Evolutionary conservation across 2,329 filamentous ascomycete species (phyloP).

Genomic region (Aspergillus eucalypticola): DNA sequence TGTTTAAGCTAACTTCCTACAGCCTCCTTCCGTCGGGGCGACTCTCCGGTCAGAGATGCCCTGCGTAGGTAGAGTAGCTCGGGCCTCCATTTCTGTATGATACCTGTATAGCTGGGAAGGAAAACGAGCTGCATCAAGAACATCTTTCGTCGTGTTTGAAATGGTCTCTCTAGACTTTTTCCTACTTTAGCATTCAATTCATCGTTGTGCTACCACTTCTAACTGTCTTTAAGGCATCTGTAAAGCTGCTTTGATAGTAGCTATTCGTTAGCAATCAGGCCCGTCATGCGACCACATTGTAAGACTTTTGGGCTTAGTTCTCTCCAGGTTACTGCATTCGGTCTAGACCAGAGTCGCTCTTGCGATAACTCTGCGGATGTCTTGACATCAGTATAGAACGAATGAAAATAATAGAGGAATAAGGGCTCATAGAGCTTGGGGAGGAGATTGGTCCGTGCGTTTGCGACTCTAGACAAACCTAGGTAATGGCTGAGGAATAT

Average conservation of each 20-base stretch:
- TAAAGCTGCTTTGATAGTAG: constrained; percentile 1
- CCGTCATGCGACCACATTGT: background rate
- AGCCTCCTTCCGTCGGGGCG: constrained; percentile 49
- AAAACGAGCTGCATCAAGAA: constrained; percentile 17
- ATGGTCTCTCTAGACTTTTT: constrained; percentile 22
- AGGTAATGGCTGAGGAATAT: background rate
- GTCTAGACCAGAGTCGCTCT: too few species aligned
- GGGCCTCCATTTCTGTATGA: constrained; percentile 34
- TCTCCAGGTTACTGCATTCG: background rate
- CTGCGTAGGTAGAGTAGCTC: constrained; percentile 36
- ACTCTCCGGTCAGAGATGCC: constrained; percentile 41
- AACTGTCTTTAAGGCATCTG: background rate
- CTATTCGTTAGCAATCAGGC: background rate
- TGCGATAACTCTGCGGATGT: background rate
- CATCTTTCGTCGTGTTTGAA: constrained; percentile 20
- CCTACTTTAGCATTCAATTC: constrained; percentile 21
- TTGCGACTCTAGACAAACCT: background rate
- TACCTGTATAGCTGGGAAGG: constrained; percentile 38
- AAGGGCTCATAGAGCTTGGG: background rate
- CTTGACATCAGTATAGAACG: background rate
- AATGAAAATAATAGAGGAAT: background rate
- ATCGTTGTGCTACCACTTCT: constrained; percentile 14
- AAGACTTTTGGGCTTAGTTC: background rate
- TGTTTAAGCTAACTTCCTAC: constrained; percentile 17
- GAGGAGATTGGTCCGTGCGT: background rate